Evolutionary conservation across 31 red algal species (phyloP), one percentile per base, ranked within the genome.

Genomic region (Odonthalia washingtoniensis): DNA sequence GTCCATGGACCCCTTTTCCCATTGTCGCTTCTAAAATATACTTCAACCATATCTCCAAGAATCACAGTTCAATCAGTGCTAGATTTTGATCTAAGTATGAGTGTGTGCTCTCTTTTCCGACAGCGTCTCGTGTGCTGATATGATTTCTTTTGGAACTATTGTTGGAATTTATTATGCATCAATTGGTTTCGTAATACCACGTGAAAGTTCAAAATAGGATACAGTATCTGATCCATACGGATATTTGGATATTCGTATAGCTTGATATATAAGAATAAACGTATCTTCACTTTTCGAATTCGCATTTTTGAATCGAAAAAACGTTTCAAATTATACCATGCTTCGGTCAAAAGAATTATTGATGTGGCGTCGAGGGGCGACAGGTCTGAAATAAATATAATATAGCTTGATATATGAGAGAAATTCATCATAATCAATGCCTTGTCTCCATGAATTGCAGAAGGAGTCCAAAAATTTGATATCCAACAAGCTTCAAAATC

Each of bases 401-500:
- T 72, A 36, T 34, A 12, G 33, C 9, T 12, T 18, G 9, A 72
- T 9, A 36, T 72, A 72, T 6, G 9, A 6, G 9, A 18, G 26
- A 36, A 72, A 72, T 28, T 30, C 28, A 28, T 72, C 33, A 72
- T 72, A 14, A 36, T 28, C 9, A 72, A 72, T 12, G 67, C 67
- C 9, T 18, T 12, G 27, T 72, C 67, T 12, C 67, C 67, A 9
- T 72, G 67, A 28, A 72, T 26, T 34, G 26, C 9, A 9, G 26
- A 30, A 6, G 67, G 67, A 30, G 67, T 6, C 67, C 67, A 72
- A 36, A 72, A 72, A 18, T 30, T 6, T 12, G 67, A 14, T 72
- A 72, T 72, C 67, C 67, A 72, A 36, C 9, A 12, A 36, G 28
- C 9, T 28, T 72, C 67, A 72, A 72, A 72, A 21, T 9, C 12